phyloP scores from a whole-genome alignment of 345 rosid genomes.

The Abelmoschus esculentus region DNA sequence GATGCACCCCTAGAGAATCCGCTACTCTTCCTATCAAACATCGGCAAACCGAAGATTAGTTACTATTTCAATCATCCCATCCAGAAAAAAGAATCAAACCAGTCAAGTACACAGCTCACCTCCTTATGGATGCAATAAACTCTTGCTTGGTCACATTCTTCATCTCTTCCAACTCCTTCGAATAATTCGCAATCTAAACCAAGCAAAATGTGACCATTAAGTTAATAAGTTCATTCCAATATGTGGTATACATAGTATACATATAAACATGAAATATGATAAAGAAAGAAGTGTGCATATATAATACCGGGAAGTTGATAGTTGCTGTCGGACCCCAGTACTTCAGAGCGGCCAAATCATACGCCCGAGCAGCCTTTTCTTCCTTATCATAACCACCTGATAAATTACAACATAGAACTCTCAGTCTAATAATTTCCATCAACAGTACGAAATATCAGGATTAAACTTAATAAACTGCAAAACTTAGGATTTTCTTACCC shows the following conservation, averaged over 20 bases:
- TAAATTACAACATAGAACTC: conserved; percentile 44
- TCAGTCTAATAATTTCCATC: neutral
- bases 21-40: too few species aligned
- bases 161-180: conserved; percentile 84
- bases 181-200: too few species aligned
- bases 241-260: too few species aligned
- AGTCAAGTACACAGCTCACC: too few species aligned
- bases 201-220: too few species aligned
- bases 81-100: conserved; percentile 25
- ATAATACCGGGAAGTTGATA: conserved; percentile 81
- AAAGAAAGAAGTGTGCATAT: conserved; percentile 6
- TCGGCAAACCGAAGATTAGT: too few species aligned
- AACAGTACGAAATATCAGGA: too few species aligned
- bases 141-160: conserved; percentile 84
- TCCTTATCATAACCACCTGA: conserved; percentile 98
- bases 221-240: conserved; percentile 6
- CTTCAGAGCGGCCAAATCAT: conserved; percentile 88
- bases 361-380: conserved; percentile 95
- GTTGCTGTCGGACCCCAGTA: conserved; percentile 95
- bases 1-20: too few species aligned
- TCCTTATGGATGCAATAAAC: conserved; percentile 41
- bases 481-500: conserved; percentile 30
- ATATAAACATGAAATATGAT: too few species aligned
- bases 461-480: too few species aligned
- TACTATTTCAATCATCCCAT: neutral